Evolutionary conservation across 768 basidiomycete species (phyloP), one percentile per base, ranked within the genome.

Genomic region (Dioszegia hungarica): DNA sequence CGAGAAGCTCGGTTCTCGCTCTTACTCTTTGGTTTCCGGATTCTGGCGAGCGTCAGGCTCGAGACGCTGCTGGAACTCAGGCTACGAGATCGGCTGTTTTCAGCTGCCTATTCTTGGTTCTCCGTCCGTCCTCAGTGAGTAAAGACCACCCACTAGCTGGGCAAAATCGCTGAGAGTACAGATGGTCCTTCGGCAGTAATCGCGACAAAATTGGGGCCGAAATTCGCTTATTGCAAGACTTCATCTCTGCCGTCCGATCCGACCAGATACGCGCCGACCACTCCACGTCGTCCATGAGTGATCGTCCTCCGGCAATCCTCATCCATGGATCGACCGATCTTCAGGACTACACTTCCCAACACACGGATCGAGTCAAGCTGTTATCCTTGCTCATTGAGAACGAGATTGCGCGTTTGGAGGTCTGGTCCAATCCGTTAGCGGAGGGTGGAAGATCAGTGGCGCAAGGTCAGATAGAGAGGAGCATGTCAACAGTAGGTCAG

Each of bases 141-240:
- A 20, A n/a, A n/a, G n/a, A n/a, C n/a, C n/a, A n/a, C n/a, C n/a
- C n/a, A n/a, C 67, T 15, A 34, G 8, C 15, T 54, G 10, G n/a
- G 8, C 38, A 24, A 39, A 11, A 20, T n/a, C 15, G 28, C 5
- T 14, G 15, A 46, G 25, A 56, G 25, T 19, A 14, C 66, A 97
- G 93, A 66, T 98, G 94, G 93, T 87, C 93, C 3, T 95, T 86
- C 72, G 95, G 94, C n/a, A 88, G 89, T 24, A 90, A 90, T 75
- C 85, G 90, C 2, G 84, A 90, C 5, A 92, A 97, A 77, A 79
- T 97, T 19, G 85, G 88, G 61, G 85, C 88, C 0, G 94, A 98
- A 71, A 83, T 92, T 66, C 90, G 87, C 74, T 80, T 94, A 0
- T 77, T 98, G 6, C 84, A 85, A 17, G 91, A 97, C 67, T 89